A percentile compares a stretch with the other conserved stretches of the same genome.
Conservation (phyloP, 257 asterid species). For the Thymus mandschuricus region DNA sequence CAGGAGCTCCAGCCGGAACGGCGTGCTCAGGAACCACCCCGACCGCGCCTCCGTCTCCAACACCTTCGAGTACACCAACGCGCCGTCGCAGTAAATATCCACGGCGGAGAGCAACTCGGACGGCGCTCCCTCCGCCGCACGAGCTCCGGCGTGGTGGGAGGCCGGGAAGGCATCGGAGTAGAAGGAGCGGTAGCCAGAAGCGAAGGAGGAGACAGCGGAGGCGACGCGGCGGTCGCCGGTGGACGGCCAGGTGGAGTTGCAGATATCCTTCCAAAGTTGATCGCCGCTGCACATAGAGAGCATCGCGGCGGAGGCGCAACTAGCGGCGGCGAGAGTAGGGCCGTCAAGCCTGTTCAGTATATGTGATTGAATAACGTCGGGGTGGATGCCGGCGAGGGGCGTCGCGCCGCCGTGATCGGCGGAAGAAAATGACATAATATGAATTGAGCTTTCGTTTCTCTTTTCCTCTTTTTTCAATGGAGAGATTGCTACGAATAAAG, state of each 20-base stretch:
- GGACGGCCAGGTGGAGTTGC: conserved; percentile 73
- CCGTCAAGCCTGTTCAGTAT: conserved; percentile 74
- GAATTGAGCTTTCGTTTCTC: not conserved
- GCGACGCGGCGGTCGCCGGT: conserved; percentile 45
- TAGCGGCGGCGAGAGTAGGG: conserved; percentile 63
- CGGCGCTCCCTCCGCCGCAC: not conserved
- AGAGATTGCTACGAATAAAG: not conserved
- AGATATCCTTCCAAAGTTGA: conserved; percentile 58
- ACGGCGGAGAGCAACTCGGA: conserved; percentile 66
- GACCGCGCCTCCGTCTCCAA: conserved; percentile 47
- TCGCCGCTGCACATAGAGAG: conserved; percentile 53
- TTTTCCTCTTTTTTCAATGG: not conserved
- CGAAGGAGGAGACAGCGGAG: conserved; percentile 44
- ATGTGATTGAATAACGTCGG: conserved; percentile 61
- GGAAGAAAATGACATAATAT: conserved; percentile 25
- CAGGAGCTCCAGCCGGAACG: conserved; percentile 61
- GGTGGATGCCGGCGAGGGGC: conserved; percentile 51
- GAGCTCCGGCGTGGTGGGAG: conserved; percentile 6
- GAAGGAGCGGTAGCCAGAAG: conserved; percentile 70
- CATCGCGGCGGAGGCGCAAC: conserved; percentile 48
- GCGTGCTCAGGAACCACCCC: conserved; percentile 53
- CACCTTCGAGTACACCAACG: conserved; percentile 53
- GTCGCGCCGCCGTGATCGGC: conserved; percentile 24
- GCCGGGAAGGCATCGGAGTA: conserved; percentile 65
- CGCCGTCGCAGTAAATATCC: conserved; percentile 56